These are phyloP conservation scores for Neopestalotiopsis sp. DNA, from an alignment of 2,329 filamentous ascomycete genomes.

Conservation along the genomic window DNA sequence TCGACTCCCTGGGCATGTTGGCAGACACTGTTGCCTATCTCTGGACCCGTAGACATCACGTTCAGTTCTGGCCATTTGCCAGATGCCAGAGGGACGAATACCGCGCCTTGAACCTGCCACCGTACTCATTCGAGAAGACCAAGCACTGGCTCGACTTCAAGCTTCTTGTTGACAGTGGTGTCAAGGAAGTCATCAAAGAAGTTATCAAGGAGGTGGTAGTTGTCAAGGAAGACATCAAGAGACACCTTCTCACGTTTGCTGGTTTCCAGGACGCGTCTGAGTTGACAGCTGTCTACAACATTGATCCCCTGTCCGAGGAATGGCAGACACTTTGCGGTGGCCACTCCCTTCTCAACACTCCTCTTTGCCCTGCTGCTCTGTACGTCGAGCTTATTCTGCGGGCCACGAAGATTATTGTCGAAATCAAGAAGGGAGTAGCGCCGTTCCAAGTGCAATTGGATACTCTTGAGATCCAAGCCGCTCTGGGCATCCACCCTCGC, in stretches of 20 bases:
- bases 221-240: neutral
- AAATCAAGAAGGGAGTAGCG: neutral
- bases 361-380: neutral
- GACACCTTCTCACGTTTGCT: constrained; percentile 17
- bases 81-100: constrained; percentile 13
- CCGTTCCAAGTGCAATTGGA: neutral
- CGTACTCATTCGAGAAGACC: constrained; percentile 39
- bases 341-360: constrained; percentile 39
- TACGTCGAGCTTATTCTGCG: neutral
- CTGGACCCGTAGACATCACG: constrained; percentile 16
- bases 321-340: constrained; percentile 40
- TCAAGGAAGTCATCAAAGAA: neutral
- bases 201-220: neutral
- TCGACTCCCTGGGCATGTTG: constrained; percentile 14
- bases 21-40: constrained; percentile 16
- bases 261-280: constrained; percentile 6
- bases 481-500: neutral
- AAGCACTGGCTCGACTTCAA: constrained; percentile 43
- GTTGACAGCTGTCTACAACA: constrained; percentile 24
- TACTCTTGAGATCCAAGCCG: neutral
- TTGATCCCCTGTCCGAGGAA: constrained; percentile 41
- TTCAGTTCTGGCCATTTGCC: constrained; percentile 20
- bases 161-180: constrained; percentile 22
- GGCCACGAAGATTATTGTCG: neutral
- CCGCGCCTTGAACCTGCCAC: constrained; percentile 28